Evolutionary conservation across 495 filamentous ascomycete species (phyloP), one percentile per base, ranked within the genome.

Genomic region (Lentithecium fluviatile): DNA sequence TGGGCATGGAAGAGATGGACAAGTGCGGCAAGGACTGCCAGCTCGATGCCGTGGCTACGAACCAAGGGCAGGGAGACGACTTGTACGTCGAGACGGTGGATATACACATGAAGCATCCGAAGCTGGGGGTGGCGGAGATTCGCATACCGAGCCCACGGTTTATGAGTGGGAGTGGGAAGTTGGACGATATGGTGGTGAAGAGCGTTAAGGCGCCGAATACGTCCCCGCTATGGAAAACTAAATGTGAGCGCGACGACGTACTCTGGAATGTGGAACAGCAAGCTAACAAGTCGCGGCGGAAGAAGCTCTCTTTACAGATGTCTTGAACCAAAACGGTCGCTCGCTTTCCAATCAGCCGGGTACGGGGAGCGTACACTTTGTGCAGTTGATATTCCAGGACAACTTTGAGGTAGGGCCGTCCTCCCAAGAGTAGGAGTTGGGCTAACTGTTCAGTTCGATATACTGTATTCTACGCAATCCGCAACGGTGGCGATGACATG

Each of bases 301-400:
- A 32, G 29, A 55, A 55, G 52, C 34, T 29, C 37, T 55, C 17
- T 58, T 37, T 20, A 8, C 10, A 24, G 55, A 49, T 2, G 17
- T 60, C 13, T 45, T 58, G 32, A 42, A 52, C 24, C 45, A 42
- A 2, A 50, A 11, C 19, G 43, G 13, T 21, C 49, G 2, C 19
- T 25, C 37, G 12, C 20, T 52, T 25, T 32, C 76, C 32, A 85
- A 94, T 56, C 68, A 76, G 0, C 84, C 88, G 19, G 84, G 83
- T 7, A 40, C 75, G 15, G 95, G 92, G 13, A 97, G 97, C 68
- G 67, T 90, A 7, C 93, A 98, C 58, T 77, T 95, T 50, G 83
- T 97, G 45, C 93, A 97, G 73, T 95, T 96, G 72, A 80, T 91
- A 2, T 97, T 97, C 71, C 82, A 88, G 68, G 94, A 93, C 0